phyloP scores from a whole-genome alignment of 73 alveolate genomes.

The Stentor roeselii region DNA sequence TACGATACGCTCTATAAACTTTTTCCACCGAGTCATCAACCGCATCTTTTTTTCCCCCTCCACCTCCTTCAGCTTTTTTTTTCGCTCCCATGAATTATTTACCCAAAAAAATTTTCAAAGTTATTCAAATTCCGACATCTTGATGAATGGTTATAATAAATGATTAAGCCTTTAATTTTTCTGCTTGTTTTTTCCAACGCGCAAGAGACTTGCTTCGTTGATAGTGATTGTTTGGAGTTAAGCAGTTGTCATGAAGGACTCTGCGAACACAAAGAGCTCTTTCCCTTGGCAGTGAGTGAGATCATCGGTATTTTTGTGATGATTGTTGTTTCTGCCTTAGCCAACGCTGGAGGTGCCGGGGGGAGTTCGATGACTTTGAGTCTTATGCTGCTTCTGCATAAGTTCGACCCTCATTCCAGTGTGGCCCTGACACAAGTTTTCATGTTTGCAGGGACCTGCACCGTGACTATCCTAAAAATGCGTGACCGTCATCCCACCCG shows the following conservation, averaged over 20 bases:
- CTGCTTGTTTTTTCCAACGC: background rate
- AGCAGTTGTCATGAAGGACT: background rate
- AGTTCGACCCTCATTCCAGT: slow-evolving; percentile 35
- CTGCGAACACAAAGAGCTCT: slow-evolving; percentile 48
- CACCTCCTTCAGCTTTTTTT: slow-evolving; percentile 17
- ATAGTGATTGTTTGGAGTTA: background rate
- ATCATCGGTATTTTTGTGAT: slow-evolving; percentile 41
- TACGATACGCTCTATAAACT: slow-evolving; percentile 23
- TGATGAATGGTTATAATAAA: no score
- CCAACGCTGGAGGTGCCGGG: slow-evolving; percentile 66
- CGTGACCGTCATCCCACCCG: slow-evolving; percentile 18
- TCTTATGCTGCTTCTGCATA: slow-evolving; percentile 30
- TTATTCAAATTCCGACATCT: background rate
- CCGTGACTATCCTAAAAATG: background rate
- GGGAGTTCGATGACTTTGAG: slow-evolving; percentile 59
- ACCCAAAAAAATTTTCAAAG: background rate
- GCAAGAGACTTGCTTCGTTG: background rate
- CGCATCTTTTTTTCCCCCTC: slow-evolving; percentile 14
- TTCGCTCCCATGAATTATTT: background rate
- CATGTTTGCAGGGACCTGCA: slow-evolving; percentile 33
- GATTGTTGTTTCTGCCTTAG: slow-evolving; percentile 31
- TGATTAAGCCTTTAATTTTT: background rate
- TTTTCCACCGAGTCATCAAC: slow-evolving; percentile 31
- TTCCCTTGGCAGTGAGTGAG: slow-evolving; percentile 44
- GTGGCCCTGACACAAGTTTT: slow-evolving; percentile 41